Base-by-base conservation (phyloP, 2,329 filamentous ascomycete genomes). In the Penicillium crustosum region DNA sequence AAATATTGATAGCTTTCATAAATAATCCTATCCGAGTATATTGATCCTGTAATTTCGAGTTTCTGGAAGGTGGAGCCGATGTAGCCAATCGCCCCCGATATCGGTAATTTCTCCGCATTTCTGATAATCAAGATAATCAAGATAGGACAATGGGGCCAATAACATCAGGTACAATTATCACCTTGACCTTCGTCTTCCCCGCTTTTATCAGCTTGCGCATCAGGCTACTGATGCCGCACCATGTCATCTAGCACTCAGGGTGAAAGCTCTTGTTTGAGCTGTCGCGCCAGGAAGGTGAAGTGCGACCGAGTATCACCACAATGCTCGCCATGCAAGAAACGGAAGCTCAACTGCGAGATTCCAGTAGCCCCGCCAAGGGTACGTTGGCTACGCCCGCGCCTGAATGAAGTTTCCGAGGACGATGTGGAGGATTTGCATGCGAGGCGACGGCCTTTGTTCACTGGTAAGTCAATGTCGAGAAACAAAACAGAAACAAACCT, bases 61-160 rank as follows among this genome's bases (percentile, higher is more conserved):
- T 35, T 15, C 35, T 19, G 48, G 48, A 35, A 49, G 48, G 48
- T 49, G 48, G 48, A 49, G 35, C 48, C 48, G 35, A 33, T 33
- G 29, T 42, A 33, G 27, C 44, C 27, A 19, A 19, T 29, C 44
- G n/a, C 27, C 25, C 23, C 25, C 25, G 25, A 27, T 6, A 8
- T 21, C 10, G 15, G 25, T 43, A 17, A 13, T 2, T 21, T 33
- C 44, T 47, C 44, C 27, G 27, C 44, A 47, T 47, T 47, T 47
- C 12, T 25, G 41, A 43, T 43, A 43, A 19, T 43, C 19, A 23
- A 23, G 23, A 23, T 23, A 23, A 19, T 31, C 4, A 35, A 43
- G 41, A 43, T 43, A 43, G 33, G 39, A 41, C 8, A 41, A 41
- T 5, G 9, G 19, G 10, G 5, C 39, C 39, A 41, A 41, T 41